A percentile compares a stretch with the other conserved stretches of the same genome.
Evolutionary conservation across 768 basidiomycete genomes (phyloP).

Genomic region (Coprinellus micaceus): DNA sequence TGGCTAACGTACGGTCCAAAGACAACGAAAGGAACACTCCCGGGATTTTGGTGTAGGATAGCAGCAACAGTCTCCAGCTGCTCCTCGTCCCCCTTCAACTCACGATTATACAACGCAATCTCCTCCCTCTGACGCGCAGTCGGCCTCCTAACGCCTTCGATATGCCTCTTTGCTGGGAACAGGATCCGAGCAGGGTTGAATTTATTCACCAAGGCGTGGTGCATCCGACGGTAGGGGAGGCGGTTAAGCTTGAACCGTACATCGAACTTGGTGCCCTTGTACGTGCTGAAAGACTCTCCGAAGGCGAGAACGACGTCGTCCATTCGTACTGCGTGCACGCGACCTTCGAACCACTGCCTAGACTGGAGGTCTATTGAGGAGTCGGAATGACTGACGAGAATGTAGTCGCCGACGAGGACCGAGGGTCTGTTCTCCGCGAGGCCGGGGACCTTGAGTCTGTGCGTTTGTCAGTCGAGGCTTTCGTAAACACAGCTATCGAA

Average conservation of each 20-base stretch:
- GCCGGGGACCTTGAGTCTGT: constrained; percentile 49
- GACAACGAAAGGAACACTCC: constrained; percentile 52
- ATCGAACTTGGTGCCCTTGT: constrained; percentile 40
- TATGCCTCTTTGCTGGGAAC: constrained; percentile 39
- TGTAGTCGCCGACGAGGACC: constrained; percentile 50
- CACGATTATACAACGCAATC: constrained; percentile 26
- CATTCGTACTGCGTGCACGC: constrained; percentile 46
- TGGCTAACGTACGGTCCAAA: constrained; percentile 60
- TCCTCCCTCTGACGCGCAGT: constrained; percentile 16
- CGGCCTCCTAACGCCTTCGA: constrained; percentile 17
- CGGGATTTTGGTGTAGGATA: constrained; percentile 41
- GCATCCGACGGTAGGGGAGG: constrained; percentile 49
- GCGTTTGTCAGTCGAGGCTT: background rate
- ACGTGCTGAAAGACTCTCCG: constrained; percentile 39
- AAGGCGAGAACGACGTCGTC: constrained; percentile 46
- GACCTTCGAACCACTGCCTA: constrained; percentile 36
- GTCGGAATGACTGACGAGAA: constrained; percentile 30
- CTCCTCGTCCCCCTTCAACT: constrained; percentile 38
- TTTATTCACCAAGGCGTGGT: constrained; percentile 44
- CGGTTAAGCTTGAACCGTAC: constrained; percentile 58
- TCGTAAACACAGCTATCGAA: background rate
- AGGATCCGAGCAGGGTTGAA: constrained; percentile 39
- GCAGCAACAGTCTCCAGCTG: constrained; percentile 51
- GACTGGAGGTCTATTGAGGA: constrained; percentile 19
- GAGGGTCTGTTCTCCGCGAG: constrained; percentile 57